phyloP scores from a whole-genome alignment of 768 basidiomycete species.

The Collybiopsis confluens region DNA sequence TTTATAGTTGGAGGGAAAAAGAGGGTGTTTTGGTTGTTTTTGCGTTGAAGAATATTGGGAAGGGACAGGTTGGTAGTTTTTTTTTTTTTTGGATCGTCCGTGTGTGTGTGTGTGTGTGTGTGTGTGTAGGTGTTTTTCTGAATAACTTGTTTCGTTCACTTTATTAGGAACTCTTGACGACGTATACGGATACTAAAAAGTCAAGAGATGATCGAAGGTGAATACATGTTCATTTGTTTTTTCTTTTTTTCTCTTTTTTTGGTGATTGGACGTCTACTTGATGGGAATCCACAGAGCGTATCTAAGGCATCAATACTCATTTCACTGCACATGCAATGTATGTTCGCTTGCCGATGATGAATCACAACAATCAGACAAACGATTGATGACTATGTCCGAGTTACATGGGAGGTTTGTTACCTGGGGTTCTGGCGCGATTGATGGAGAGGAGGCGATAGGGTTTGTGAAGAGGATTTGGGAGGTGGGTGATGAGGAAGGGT shows the following conservation, averaged over 20 bases:
- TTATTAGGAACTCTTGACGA: slow-evolving; percentile 54
- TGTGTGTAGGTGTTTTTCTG: neutral
- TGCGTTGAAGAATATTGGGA: slow-evolving; percentile 48
- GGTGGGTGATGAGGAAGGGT: slow-evolving; percentile 57
- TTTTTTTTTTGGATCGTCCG: too few relatives aligned
- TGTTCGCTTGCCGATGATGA: slow-evolving; percentile 49
- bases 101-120: neutral
- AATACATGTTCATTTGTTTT: slow-evolving; percentile 4
- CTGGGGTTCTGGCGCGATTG: slow-evolving; percentile 45
- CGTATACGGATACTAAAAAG: slow-evolving; percentile 55
- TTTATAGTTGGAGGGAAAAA: slow-evolving; percentile 55
- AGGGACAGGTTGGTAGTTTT: slow-evolving; percentile 49
- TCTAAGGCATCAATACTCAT: slow-evolving; percentile 49
- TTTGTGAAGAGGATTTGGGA: slow-evolving; percentile 50
- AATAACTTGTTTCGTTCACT: neutral
- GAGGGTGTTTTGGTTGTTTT: slow-evolving; percentile 50
- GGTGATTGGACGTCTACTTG: neutral
- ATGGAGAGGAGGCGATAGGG: slow-evolving; percentile 45
- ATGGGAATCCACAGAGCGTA: slow-evolving; percentile 34
- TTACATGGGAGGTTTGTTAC: slow-evolving; percentile 40
- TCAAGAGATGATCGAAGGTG: slow-evolving; percentile 52
- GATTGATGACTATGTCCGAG: slow-evolving; percentile 41
- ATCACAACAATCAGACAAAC: slow-evolving; percentile 47
- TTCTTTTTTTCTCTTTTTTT: neutral
- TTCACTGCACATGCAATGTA: slow-evolving; percentile 53